Evolutionary conservation across 441 rosid species (phyloP), one percentile per base, ranked within the genome.

Genomic region (Lepidium campestre): DNA sequence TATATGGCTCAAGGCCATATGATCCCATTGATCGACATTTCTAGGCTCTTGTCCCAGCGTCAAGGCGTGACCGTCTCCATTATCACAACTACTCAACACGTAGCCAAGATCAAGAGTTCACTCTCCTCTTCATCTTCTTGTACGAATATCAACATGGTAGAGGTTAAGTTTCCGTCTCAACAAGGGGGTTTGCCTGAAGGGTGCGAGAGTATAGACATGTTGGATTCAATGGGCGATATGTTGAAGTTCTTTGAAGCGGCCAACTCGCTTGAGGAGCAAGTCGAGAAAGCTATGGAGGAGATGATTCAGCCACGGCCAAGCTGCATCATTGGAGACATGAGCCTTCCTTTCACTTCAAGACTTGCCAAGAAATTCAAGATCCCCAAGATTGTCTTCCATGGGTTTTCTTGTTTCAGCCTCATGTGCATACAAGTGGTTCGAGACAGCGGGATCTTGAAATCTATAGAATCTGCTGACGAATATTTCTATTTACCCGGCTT

Each of bases 121-220:
- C 65, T 71, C 46, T 56, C 70, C 14, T 71, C 65, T 47, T 71
- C 65, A 14, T 37, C n/a, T 6, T 40, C 61, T n/a, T n/a, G n/a
- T n/a, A n/a, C 78, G 17, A 18, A 37, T 3, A 72, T 81, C 40
- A 75, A 46, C 55, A 3, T 79, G 32, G 50, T 68, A 23, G 63
- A 54, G 7, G 67, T 78, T 36, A 63, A 25, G 32, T 76, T 81
- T 54, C 81, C 79, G 5, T 63, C 42, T 31, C 50, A 10, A 23
- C 36, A 75, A 37, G 62, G 68, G 2, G 79, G 79, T 18, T 64
- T 81, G 7, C 75, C 76, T 7, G 45, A 61, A 65, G 73, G 84
- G n/a, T 74, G 56, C 29, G 87, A 80, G 69, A 80, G 79, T 68
- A 11, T 83, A 13, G 83, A 83, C 62, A 54, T 69, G 53, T 64